These are phyloP conservation scores for Trichophyton benhamiae DNA, from an alignment of 2,329 filamentous ascomycete genomes.

Conservation along the genomic window DNA sequence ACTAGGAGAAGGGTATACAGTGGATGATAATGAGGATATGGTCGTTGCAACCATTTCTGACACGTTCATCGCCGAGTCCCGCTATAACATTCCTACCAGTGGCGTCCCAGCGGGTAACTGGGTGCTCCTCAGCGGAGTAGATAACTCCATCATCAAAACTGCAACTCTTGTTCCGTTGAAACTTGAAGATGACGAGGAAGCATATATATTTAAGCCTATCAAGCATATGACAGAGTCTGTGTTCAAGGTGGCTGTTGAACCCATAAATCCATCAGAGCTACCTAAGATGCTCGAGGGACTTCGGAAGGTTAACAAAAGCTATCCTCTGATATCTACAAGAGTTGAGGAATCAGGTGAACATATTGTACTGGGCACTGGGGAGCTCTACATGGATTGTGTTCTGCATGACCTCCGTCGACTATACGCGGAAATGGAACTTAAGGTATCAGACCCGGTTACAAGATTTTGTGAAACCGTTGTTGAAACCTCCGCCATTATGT, in stretches of 20 bases:
- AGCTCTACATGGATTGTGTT: constrained; percentile 99
- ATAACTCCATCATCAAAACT: constrained; percentile 97
- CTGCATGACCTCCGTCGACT: constrained; percentile 81
- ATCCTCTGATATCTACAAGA: constrained; percentile 88
- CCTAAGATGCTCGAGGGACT: constrained; percentile 98
- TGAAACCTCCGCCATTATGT: constrained; percentile 94
- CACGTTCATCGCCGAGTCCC: constrained; percentile 80
- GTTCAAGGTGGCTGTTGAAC: constrained; percentile 94
- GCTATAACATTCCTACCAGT: constrained; percentile 84
- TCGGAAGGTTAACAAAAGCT: constrained; percentile 94
- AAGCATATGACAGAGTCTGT: constrained; percentile 95
- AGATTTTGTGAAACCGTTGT: constrained; percentile 96
- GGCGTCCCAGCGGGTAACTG: constrained; percentile 90
- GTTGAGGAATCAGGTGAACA: constrained; percentile 98
- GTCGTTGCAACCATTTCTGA: constrained; percentile 68
- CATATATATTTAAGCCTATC: constrained; percentile 87
- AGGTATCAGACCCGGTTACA: constrained; percentile 94
- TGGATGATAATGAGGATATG: constrained; percentile 98
- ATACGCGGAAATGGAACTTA: constrained; percentile 99
- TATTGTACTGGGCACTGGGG: constrained; percentile 84
- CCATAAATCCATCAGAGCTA: constrained; percentile 92
- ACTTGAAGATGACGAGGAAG: constrained; percentile 76
- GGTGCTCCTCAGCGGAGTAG: constrained; percentile 81
- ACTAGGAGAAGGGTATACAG: constrained; percentile 85
- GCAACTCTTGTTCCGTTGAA: constrained; percentile 75